Evolutionary conservation across 2,329 filamentous ascomycete genomes (phyloP).

Genomic region (Pseudocercospora fijiensis): DNA sequence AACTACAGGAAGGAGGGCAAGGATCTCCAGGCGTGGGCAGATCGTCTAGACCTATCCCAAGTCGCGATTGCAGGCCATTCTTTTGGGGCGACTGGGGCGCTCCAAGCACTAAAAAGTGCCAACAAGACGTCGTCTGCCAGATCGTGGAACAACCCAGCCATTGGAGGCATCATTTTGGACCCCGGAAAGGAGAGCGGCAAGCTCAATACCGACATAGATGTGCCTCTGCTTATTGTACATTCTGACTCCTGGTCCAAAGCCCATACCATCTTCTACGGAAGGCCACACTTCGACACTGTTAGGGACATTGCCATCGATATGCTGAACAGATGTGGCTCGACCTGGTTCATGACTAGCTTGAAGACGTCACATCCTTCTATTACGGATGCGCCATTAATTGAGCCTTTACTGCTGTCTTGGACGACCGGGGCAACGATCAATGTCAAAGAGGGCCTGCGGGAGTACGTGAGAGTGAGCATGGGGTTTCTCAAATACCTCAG

Average conservation of each 20-base stretch:
- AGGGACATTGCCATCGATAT: constrained; percentile 49
- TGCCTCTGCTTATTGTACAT: constrained; percentile 61
- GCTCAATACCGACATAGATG: constrained; percentile 57
- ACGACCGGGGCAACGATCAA: constrained; percentile 60
- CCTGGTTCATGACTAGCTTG: constrained; percentile 45
- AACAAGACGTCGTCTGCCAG: constrained; percentile 36
- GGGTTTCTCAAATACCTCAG: constrained; percentile 55
- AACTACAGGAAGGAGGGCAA: constrained; percentile 52
- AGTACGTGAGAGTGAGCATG: constrained; percentile 59
- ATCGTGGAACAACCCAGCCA: constrained; percentile 43
- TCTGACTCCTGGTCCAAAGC: constrained; percentile 62
- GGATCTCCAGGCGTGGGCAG: constrained; percentile 50
- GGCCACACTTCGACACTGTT: constrained; percentile 63
- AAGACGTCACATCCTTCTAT: constrained; percentile 57
- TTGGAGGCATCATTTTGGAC: constrained; percentile 61
- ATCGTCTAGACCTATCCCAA: constrained; percentile 54
- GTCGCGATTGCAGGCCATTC: constrained; percentile 62
- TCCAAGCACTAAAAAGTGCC: constrained; percentile 56
- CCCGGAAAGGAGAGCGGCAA: constrained; percentile 62
- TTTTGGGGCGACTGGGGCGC: constrained; percentile 62
- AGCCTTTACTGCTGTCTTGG: constrained; percentile 59
- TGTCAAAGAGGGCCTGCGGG: constrained; percentile 53
- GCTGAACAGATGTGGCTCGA: constrained; percentile 41
- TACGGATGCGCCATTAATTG: constrained; percentile 63
- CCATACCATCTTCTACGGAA: constrained; percentile 57